Evolutionary conservation across 108 stramenopile species (phyloP).

Genomic region (Cyclotella atomus): DNA sequence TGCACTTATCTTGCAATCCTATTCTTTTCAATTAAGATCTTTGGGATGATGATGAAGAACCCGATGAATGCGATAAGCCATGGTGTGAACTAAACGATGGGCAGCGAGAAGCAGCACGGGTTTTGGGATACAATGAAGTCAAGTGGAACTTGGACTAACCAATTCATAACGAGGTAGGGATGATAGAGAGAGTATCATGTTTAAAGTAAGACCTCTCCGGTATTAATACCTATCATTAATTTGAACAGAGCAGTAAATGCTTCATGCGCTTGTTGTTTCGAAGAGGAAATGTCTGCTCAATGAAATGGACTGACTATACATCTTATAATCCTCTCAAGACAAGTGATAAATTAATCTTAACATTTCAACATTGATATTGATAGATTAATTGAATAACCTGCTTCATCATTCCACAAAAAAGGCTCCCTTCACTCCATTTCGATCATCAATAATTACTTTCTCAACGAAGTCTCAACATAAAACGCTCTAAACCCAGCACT

Average conservation of each 20-base stretch:
- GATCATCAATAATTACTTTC: constrained; percentile 28
- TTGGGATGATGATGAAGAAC: constrained; percentile 11
- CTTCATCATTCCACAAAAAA: too few relatives aligned
- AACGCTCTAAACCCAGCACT: constrained; percentile 1
- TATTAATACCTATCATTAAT: not conserved
- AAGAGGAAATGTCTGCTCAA: too few relatives aligned
- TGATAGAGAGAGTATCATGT: not conserved
- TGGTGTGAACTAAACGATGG: not conserved
- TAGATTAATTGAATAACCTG: too few relatives aligned
- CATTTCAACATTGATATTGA: too few relatives aligned
- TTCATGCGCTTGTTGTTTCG: not conserved
- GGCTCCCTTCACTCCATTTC: too few relatives aligned
- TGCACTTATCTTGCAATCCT: not conserved
- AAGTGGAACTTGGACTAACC: constrained; percentile 2
- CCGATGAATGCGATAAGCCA: not conserved
- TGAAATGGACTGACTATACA: too few relatives aligned
- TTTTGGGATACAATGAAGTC: not conserved
- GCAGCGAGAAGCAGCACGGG: not conserved
- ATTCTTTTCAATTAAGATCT: not conserved
- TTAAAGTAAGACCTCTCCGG: not conserved
- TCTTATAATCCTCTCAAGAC: too few relatives aligned
- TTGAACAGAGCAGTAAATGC: not conserved
- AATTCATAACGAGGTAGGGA: not conserved
- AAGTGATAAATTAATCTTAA: too few relatives aligned
- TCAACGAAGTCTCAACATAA: constrained; percentile 33